Percentiles rank a stretch among this genome's conserved stretches.
These are phyloP conservation scores for Pestalotiopsis sp. DNA, from an alignment of 2,329 filamentous ascomycete species.

Conservation along the genomic window DNA sequence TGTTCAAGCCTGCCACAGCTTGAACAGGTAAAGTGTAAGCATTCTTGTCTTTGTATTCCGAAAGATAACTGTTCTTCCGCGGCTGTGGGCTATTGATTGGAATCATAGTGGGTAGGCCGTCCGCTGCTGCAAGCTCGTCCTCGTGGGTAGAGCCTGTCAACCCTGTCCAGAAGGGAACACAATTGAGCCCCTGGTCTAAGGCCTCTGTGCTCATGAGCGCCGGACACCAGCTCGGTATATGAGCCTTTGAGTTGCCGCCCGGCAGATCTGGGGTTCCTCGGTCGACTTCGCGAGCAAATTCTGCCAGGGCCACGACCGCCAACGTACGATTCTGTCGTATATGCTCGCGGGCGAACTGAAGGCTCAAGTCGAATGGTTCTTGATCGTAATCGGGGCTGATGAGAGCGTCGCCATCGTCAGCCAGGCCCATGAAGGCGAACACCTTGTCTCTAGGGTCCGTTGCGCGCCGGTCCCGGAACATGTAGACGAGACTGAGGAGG, in stretches of 20 bases:
- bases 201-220: background rate
- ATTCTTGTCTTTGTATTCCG: background rate
- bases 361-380: background rate
- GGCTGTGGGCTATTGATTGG: background rate
- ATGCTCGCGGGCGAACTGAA: background rate
- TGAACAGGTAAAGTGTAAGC: background rate
- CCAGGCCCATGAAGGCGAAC: background rate
- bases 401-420: background rate
- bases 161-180: background rate
- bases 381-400: background rate
- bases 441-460: background rate
- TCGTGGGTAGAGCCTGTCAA: background rate
- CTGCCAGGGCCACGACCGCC: background rate
- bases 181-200: background rate
- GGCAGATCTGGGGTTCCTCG: background rate
- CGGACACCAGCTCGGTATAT: background rate
- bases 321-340: background rate
- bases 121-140: background rate
- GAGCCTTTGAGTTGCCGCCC: background rate
- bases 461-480: background rate
- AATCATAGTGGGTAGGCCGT: background rate
- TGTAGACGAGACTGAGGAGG: background rate
- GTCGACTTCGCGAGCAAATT: background rate
- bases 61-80: background rate
- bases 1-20: background rate